Base-by-base conservation (phyloP, 1,139 yeast species). In the Kurtzmaniella quercitrusa region DNA sequence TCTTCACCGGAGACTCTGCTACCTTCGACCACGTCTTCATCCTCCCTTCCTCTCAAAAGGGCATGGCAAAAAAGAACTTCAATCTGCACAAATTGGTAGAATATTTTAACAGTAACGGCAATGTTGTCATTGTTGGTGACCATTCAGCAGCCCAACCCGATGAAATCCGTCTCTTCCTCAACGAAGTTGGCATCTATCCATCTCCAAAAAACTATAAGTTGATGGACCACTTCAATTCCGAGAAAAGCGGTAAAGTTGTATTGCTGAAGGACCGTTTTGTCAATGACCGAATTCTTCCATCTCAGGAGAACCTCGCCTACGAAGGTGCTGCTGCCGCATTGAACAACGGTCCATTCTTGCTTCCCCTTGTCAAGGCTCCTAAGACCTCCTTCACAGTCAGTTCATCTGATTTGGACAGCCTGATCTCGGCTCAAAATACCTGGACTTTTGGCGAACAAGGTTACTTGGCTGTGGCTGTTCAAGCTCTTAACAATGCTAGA, bases 391-490 rank as follows among this genome's bases (percentile, higher is more conserved):
- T 81, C 57, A 77, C 85, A 16, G 69, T 70, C 48, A 60, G 58
- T 40, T 62, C 52, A 51, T 69, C 60, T 54, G 65, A 55, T 23
- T 54, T 41, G 41, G 62, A 60, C 23, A 73, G 69, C 44, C 64
- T 70, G n/a, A 51, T 67, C 41, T 62, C 62, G 14, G 54, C 59
- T 31, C 85, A 82, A 29, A 72, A 73, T 23, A 62, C 76, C 8
- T 94, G 97, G 96, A 82, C 88, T 10, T 70, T 82, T 40, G 98
- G 98, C 23, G 72, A 80, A 42, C 95, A 91, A 65, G 89, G 89
- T 12, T 81, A 72, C 59, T 60, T 87, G 45, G 79, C 83, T 19
- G 95, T 82, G n/a, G 94, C 82, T 1, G 77, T 89, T 57, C 98
- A 94, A 69, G 86, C 85, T 38, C 71, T 82, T 48, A 77, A 79